phyloP scores from a whole-genome alignment of 257 asterid species.

The Solanum bukasovii region DNA sequence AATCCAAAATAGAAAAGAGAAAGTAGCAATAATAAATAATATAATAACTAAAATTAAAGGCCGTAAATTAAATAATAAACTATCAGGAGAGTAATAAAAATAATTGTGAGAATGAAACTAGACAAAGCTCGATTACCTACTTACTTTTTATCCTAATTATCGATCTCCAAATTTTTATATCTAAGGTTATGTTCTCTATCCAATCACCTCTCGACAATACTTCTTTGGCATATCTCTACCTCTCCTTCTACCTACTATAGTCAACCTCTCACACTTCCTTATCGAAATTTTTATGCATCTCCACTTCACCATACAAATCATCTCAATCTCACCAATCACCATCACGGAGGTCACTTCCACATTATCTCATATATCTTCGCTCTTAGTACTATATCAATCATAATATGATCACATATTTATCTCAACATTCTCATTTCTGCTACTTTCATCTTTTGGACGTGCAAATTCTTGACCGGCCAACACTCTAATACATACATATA shows the following conservation, averaged over 20 bases:
- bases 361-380: neutral
- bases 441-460: neutral
- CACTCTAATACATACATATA: neutral
- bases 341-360: neutral
- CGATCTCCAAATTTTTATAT: neutral
- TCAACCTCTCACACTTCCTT: neutral
- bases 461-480: neutral
- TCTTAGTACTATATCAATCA: neutral
- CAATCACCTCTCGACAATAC: neutral
- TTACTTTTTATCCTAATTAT: neutral
- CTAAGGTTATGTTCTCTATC: too few relatives aligned
- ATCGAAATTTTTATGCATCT: neutral
- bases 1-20: neutral
- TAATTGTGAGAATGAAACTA: neutral
- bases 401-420: neutral
- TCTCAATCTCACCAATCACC: neutral
- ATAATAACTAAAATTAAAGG: neutral
- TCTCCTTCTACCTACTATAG: neutral
- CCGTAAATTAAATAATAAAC: neutral
- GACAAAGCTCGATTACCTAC: neutral
- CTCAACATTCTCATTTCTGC: neutral
- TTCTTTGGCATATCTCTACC: neutral
- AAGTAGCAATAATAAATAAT: neutral
- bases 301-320: neutral
- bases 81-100: neutral